Base-by-base conservation (phyloP, 2,329 filamentous ascomycete species). In the Lecanicillium sp. region DNA sequence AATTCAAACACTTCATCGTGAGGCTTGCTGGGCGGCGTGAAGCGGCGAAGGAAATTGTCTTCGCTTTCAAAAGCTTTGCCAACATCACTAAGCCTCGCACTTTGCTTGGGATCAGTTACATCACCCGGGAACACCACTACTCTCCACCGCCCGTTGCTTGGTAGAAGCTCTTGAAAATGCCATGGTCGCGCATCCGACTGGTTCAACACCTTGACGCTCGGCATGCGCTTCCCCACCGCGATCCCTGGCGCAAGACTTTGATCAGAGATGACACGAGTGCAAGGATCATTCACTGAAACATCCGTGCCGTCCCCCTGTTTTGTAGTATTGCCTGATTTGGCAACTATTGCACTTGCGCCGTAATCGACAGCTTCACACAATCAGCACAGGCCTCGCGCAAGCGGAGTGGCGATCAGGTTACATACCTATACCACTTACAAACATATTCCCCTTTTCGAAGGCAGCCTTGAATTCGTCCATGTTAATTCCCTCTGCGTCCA, bases 51-150 rank as follows among this genome's bases (percentile, higher is more conserved):
- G 20, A 44, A 46, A 2, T 41, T 42, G 29, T 47, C 42, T 4
- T 45, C 42, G 22, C 45, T 38, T 5, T 44, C 9, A 45, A 55
- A 4, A 77, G 59, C 36, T 50, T 58, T 51, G 33, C 74, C 75
- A 18, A 82, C 65, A 1, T 36, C 48, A 18, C 68, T 53, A 4
- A 78, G 58, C 4, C 66, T 62, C 0, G 53, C 47, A 41, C 64
- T 64, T 42, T 76, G 71, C 1, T 43, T 38, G 0, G 58, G 11
- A 0, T 60, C 46, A 3, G 62, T 56, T 3, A 85, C 57, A 45
- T 80, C 63, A 1, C 80, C 80, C 0, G 75, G 68, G 46, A 85
- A 83, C 2, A 85, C 58, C 2, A 81, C 55, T 20, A 82, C 51
- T 7, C 76, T 62, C 55, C 75, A 81, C 1, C 70, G 63, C 2